Percentiles rank a stretch among this genome's conserved stretches.
These are phyloP conservation scores for Claviceps sp. DNA, from an alignment of 2,329 filamentous ascomycete species.

Conservation along the genomic window DNA sequence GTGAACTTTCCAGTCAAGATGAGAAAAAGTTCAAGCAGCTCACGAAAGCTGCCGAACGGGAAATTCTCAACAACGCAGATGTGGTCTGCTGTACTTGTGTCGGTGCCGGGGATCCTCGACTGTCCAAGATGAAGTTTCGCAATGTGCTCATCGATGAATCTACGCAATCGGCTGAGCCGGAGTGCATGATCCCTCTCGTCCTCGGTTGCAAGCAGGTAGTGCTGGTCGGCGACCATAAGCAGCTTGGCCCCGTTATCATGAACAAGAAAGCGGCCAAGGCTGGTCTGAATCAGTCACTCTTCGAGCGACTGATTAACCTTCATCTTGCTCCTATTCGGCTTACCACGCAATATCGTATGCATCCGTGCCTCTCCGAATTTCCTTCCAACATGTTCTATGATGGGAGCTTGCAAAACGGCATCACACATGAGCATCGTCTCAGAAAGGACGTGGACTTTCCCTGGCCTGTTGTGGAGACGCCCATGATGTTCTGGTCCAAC, in stretches of 20 bases:
- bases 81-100: conserved; percentile 99
- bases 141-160: conserved; percentile 98
- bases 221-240: conserved; percentile 96
- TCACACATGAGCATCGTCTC: conserved; percentile 77
- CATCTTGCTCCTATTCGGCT: conserved; percentile 81
- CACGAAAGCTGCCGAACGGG: conserved; percentile 82
- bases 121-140: conserved; percentile 95
- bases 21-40: conserved; percentile 98
- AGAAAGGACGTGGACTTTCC: conserved; percentile 94
- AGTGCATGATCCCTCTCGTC: conserved; percentile 97
- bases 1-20: conserved; percentile 85
- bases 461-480: conserved; percentile 85
- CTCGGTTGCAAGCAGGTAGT: conserved; percentile 97
- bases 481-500: conserved; percentile 99
- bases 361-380: conserved; percentile 91
- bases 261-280: conserved; percentile 99
- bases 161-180: conserved; percentile 92
- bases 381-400: conserved; percentile 99
- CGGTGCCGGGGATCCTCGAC: conserved; percentile 85
- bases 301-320: conserved; percentile 90
- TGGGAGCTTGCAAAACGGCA: conserved; percentile 89
- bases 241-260: conserved; percentile 97
- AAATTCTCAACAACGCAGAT: conserved; percentile 89
- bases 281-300: conserved; percentile 93
- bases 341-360: conserved; percentile 98